Base-by-base conservation (phyloP, 2,329 filamentous ascomycete species). In the Penicillium palitans region DNA sequence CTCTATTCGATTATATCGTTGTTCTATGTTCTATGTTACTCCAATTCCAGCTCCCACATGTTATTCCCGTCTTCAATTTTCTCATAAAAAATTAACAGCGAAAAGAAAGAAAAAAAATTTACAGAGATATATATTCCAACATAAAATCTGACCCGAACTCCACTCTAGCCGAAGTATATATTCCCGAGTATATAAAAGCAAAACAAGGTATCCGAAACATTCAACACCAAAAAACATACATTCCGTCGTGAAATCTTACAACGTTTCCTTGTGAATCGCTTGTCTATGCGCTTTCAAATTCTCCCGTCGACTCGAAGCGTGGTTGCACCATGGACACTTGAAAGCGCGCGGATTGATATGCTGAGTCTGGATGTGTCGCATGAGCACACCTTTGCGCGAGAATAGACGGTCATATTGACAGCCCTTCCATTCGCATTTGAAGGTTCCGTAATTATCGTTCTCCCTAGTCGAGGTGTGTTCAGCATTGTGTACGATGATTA, bases 341-440 rank as follows among this genome's bases (percentile, higher is more conserved):
- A 42, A 61, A 13, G 27, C 47, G 5, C 46, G 8, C 1, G 55
- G 59, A 29, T 27, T 47, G 6, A 61, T 13, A 47, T 55, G 59
- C 10, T 46, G 52, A 40, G 56, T 51, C 37, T 46, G 27, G 6
- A 59, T 39, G 6, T 61, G 59, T 9, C 59, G 59, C 51, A 27
- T 49, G 9, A 61, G 48, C 8, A 51, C 46, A 0, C 51, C 51
- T 33, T 58, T 54, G 15, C 56, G 47, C 6, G 59, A 59, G 19
- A 59, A 59, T 4, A 42, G 6, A 13, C 56, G 46, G 8, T 46
- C 44, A 40, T 55, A 59, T 19, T 13, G 39, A 17, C 59, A 59
- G n/a, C 39, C 56, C 29, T 49, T 27, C 52, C 42, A 55, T 9
- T 45, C 37, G 24, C 56, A 61, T 33, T 35, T 52, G 27, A 31